Base-by-base conservation (phyloP, 441 rosid genomes). In the Adansonia gregorii region DNA sequence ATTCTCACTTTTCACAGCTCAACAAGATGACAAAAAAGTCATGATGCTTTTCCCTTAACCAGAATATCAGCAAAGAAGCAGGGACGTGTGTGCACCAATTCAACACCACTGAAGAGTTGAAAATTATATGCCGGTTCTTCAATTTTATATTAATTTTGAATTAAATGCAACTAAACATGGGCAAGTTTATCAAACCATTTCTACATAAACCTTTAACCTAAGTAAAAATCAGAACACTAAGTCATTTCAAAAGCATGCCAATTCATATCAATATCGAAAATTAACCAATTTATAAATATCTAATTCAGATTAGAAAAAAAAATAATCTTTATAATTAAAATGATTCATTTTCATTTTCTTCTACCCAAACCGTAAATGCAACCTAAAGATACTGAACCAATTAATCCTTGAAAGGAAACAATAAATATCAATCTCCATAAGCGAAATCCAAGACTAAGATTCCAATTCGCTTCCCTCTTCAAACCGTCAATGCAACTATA, bases 331-430 rank as follows among this genome's bases (percentile, higher is more conserved):
- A 43, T n/a, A 3, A 35, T 39, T n/a, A 0, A 39, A 65, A 65
- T n/a, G 24, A 45, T 46, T 48, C 35, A n/a, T 66, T 41, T 66
- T 66, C 12, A 45, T 49, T 49, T 48, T 22, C 58, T 69, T 69
- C 43, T 0, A 14, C 22, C 17, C 8, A 48, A 46, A 12, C 3
- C n/a, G 12, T 1, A 15, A 0, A 66, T 0, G 27, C 52, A 66
- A 41, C 39, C 41, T 60, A 60, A 60, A 10, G n/a, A 60, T 24
- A 17, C 52, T 17, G 15, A 66, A 43, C 0, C 71, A 67, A 45
- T 27, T 63, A 31, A 27, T 17, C 67, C 15, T 63, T 63, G 2
- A 31, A 63, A 35, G 46, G 19, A 31, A 63, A 15, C 15, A 35
- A 35, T 35, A 35, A 35, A 35, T 35, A 63, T 31, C 46, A 63